A percentile compares a stretch with the other conserved stretches of the same genome.
These are phyloP conservation scores for Fraxinus americana DNA, from an alignment of 257 asterid genomes.

Conservation along the genomic window DNA sequence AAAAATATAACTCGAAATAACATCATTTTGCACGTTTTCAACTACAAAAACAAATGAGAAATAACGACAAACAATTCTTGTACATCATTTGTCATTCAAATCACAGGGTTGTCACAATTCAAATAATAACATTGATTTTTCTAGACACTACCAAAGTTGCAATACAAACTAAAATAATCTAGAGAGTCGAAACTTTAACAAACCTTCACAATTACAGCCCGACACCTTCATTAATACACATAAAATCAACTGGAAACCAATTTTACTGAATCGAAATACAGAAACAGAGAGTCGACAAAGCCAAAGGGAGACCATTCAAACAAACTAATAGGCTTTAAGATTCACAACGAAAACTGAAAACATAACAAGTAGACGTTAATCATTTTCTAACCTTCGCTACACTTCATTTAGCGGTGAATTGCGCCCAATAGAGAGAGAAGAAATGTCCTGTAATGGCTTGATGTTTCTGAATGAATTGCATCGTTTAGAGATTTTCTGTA, in stretches of 20 bases:
- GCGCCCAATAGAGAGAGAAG: conserved; percentile 77
- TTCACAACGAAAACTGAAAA: background rate
- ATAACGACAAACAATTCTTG: background rate
- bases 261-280: background rate
- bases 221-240: background rate
- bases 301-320: background rate
- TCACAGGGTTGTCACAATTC: background rate
- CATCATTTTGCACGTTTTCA: no score
- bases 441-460: conserved; percentile 67
- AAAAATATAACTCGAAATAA: no score
- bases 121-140: no score
- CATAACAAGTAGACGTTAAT: background rate
- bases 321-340: background rate
- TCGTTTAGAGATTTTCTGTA: conserved; percentile 70
- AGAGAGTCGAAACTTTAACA: background rate
- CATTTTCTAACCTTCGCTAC: background rate
- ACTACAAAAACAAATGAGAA: background rate
- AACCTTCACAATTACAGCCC: background rate
- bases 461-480: conserved; percentile 71
- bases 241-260: background rate
- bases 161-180: background rate
- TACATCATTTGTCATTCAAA: background rate
- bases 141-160: background rate
- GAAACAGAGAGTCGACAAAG: no score
- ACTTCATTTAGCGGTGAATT: conserved; percentile 37